These are phyloP conservation scores for Fusarium phyllophilum DNA, from an alignment of 2,329 filamentous ascomycete genomes.

Conservation along the genomic window DNA sequence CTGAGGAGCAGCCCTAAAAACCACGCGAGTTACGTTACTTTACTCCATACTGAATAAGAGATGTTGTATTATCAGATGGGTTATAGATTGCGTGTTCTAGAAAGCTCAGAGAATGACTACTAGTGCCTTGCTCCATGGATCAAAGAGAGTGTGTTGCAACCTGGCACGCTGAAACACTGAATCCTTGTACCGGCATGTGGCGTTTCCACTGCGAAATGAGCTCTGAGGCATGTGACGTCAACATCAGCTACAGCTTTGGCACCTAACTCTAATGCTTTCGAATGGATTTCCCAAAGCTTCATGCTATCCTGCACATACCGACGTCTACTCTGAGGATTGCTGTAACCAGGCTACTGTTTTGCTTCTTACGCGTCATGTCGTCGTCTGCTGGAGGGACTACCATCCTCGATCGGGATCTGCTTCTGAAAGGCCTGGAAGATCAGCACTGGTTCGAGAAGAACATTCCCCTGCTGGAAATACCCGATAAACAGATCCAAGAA, in stretches of 20 bases:
- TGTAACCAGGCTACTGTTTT: rapidly evolving
- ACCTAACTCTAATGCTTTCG: not conserved
- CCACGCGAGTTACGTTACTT: not conserved
- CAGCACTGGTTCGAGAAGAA: not conserved
- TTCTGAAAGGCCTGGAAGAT: not conserved
- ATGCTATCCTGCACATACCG: not conserved
- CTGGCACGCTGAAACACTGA: no score
- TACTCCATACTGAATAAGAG: not conserved
- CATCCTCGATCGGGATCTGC: not conserved
- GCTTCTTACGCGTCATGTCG: not conserved
- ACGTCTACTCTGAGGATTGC: not conserved
- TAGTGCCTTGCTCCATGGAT: rapidly evolving
- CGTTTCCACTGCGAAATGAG: no score
- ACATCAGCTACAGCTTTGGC: not conserved
- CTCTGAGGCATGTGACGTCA: not conserved
- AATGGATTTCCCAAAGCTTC: not conserved
- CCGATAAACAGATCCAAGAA: not conserved
- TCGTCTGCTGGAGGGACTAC: not conserved
- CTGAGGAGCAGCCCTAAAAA: not conserved
- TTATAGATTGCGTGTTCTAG: not conserved
- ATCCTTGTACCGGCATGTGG: not conserved
- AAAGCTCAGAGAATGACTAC: not conserved
- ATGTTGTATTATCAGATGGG: not conserved
- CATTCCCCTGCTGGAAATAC: not conserved
- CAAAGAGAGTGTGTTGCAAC: no score